Conservation (phyloP, 2,329 filamentous ascomycete genomes). For the Fusarium drepaniforme region DNA sequence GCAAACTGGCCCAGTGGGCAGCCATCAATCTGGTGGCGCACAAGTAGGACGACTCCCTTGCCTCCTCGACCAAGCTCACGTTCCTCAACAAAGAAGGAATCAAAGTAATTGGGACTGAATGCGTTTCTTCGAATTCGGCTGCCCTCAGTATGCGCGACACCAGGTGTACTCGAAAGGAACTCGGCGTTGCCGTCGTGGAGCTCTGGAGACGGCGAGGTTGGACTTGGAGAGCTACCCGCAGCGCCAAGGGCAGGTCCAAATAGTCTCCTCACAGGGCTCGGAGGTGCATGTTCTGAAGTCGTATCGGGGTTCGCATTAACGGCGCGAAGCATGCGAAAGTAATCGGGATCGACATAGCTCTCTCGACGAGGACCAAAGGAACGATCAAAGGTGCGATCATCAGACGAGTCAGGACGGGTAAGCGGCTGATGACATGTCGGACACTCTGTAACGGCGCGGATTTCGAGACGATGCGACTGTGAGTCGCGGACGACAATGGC, state of each 20-base stretch:
- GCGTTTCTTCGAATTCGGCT: slow-evolving; percentile 87
- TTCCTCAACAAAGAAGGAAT: slow-evolving; percentile 92
- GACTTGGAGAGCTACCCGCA: slow-evolving; percentile 19
- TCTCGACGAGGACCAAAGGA: slow-evolving; percentile 58
- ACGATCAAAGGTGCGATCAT: slow-evolving; percentile 64
- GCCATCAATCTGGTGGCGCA: slow-evolving; percentile 91
- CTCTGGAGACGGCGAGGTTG: slow-evolving; percentile 33
- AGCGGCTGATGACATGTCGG: slow-evolving; percentile 90
- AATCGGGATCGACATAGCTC: slow-evolving; percentile 88
- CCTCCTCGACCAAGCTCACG: slow-evolving; percentile 88
- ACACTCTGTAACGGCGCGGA: slow-evolving; percentile 82
- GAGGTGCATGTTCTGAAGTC: slow-evolving; percentile 58
- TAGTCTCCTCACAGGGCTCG: slow-evolving; percentile 67
- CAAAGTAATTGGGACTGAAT: slow-evolving; percentile 94
- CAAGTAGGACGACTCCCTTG: slow-evolving; percentile 94
- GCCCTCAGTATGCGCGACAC: slow-evolving; percentile 59
- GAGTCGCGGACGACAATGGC: slow-evolving; percentile 93
- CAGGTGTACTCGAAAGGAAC: slow-evolving; percentile 66
- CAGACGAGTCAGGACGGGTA: slow-evolving; percentile 56
- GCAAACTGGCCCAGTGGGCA: slow-evolving; percentile 92
- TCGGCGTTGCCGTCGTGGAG: slow-evolving; percentile 53
- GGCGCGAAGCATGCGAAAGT: slow-evolving; percentile 91
- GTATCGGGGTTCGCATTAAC: slow-evolving; percentile 57
- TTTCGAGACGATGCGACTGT: slow-evolving; percentile 84
- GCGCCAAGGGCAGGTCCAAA: slow-evolving; percentile 58